Base-by-base conservation (phyloP, 495 filamentous ascomycete species). In the Penicillium flavigenum region DNA sequence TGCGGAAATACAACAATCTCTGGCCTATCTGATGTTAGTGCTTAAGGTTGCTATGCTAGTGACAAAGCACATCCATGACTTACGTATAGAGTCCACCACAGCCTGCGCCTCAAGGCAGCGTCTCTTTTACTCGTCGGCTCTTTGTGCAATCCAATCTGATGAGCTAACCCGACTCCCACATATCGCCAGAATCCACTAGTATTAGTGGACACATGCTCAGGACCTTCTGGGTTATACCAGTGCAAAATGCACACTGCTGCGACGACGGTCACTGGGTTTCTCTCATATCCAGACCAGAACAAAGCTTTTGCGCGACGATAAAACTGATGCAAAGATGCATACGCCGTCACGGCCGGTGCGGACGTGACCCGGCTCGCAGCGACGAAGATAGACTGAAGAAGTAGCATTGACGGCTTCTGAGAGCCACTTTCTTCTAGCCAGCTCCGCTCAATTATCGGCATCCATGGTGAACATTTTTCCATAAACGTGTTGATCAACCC, bases 81-180 rank as follows among this genome's bases (percentile, higher is more conserved):
- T 54, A 69, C 66, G 54, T 62, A 66, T 47, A 66, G 47, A 43
- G 63, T 67, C 66, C 66, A 69, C 66, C 63, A 69, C 12, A 67
- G 64, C 31, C 63, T 58, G 4, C 63, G 61, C 42, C 66, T 63
- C 12, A 66, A 22, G 14, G 51, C 20, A 20, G 58, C 62, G 42
- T 66, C 61, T 29, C 51, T 46, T 22, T 45, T 47, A 22, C 51
- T 57, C 19, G 36, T 45, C 3, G 66, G 63, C 32, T 69, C 63
- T 38, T 66, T 69, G 10, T 69, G 63, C 38, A 68, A 44, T 9
- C 65, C 65, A 53, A 68, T 62, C 31, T 68, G 65, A 47, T 68
- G 63, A 27, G 65, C 65, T 31, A 68, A 42, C 2, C 63, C 60
- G 5, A 66, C 63, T 3, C 60, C 65, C n/a, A 68, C 63, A 49